Evolutionary conservation across 1,284 basidiomycete genomes (phyloP).

Genomic region (Ustilago crameri): DNA sequence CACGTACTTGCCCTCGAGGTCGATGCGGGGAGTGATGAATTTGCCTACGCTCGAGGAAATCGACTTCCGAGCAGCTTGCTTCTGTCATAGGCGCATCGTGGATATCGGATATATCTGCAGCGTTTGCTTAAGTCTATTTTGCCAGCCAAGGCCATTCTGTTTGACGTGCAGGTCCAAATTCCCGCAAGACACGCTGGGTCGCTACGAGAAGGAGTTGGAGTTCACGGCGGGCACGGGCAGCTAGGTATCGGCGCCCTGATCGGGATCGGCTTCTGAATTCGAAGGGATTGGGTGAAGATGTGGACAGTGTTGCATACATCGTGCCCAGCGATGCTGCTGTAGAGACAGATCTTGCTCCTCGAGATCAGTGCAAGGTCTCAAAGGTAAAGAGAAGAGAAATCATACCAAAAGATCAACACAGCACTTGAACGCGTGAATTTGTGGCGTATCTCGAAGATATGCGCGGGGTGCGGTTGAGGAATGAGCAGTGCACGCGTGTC

Average conservation of each 20-base stretch:
- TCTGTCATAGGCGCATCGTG: conserved; percentile 96
- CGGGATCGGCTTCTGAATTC: background rate
- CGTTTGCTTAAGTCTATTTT: conserved; percentile 63
- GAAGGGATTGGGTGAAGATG: background rate
- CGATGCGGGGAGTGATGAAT: conserved; percentile 80
- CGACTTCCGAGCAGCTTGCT: conserved; percentile 96
- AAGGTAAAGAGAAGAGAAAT: too few relatives aligned
- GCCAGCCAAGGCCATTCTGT: conserved; percentile 39
- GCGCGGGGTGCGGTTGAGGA: conserved; percentile 25
- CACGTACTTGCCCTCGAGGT: conserved; percentile 64
- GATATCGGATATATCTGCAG: conserved; percentile 95
- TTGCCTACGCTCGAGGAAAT: conserved; percentile 93
- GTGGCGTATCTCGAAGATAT: conserved; percentile 16
- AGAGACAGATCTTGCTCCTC: background rate
- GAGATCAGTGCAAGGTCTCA: background rate
- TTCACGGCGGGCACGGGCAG: conserved; percentile 14
- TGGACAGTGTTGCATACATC: background rate
- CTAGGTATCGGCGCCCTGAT: background rate
- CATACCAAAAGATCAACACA: too few relatives aligned
- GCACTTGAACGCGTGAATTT: conserved; percentile 23
- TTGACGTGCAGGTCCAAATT: conserved; percentile 48
- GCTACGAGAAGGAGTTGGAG: conserved; percentile 32
- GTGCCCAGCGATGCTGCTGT: background rate
- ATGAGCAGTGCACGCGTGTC: conserved; percentile 16
- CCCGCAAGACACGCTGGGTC: conserved; percentile 25